Base-by-base conservation (phyloP, 139 green algal genomes). In the Chlorella sp. region DNA sequence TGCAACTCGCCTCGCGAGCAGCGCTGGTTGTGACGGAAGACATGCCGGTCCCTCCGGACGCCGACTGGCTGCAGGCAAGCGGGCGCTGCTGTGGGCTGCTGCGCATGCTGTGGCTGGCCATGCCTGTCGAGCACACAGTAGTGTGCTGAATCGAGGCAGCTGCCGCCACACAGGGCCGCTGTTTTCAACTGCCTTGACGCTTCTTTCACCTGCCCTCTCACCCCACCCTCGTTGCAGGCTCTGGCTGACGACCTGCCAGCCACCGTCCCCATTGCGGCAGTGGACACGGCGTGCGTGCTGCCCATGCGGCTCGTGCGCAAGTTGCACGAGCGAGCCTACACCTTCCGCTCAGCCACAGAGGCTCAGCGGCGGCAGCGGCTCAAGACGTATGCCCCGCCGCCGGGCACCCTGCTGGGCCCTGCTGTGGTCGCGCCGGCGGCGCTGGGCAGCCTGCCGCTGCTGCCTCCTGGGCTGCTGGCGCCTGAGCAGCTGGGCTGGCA, bases 261-360 rank as follows among this genome's bases (percentile, higher is more conserved):
- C 11, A 1, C 30, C 28, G 36, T 83, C 38, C 58, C 43, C 16
- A 1, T 83, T 14, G 60, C 58, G 16, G 77, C 77, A 30, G 77
- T 83, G 38, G 77, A 83, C 30, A 73, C 77, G 0, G 77, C 77
- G 1, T 83, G 77, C 77, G 28, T 73, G 77, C 77, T 83, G 77
- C 77, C 77, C 58, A 83, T 83, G 77, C 77, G 77, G 24, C 77
- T 83, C 28, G 77, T 83, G 16, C 44, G 19, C 28, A 83, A 83
- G 58, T 83, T 41, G 41, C 77, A 83, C 60, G 60, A 83, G 34
- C 73, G 77, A 30, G 77, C 77, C 6, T 83, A 83, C 30, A 17
- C 77, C 28, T 83, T 83, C 65, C 38, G 77, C 28, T 60, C 77
- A 0, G 77, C 77, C 41, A 83, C 51, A 34, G 77, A 83, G 58